Evolutionary conservation across 2,329 filamentous ascomycete genomes (phyloP).

Genomic region (Fusarium irregulare): DNA sequence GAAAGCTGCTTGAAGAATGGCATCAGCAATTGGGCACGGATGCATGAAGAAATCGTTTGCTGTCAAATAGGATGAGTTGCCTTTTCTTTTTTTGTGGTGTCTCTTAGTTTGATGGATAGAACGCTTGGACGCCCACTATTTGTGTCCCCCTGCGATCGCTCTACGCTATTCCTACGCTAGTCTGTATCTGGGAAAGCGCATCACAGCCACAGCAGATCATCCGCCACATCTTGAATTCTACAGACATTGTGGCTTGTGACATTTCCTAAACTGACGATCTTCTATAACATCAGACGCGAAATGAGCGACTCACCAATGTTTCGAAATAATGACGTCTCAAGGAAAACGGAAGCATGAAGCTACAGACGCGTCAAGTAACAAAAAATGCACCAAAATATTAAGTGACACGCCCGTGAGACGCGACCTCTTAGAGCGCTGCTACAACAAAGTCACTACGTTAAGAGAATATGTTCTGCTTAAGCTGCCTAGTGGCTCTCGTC

Average conservation of each 20-base stretch:
- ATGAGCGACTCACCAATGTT: constrained; percentile 1
- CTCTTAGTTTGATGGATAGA: constrained; percentile 4
- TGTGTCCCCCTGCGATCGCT: constrained; percentile 24
- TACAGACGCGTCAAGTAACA: constrained; percentile 40
- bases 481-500: constrained; percentile 74
- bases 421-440: constrained; percentile 76
- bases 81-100: background rate
- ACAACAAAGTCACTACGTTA: constrained; percentile 72
- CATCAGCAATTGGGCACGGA: background rate
- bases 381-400: constrained; percentile 23
- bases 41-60: background rate
- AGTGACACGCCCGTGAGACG: constrained; percentile 56
- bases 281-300: constrained; percentile 19
- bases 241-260: constrained; percentile 2
- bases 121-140: constrained; percentile 13
- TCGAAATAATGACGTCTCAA: constrained; percentile 40
- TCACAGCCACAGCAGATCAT: constrained; percentile 16
- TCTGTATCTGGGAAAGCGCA: background rate
- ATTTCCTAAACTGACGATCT: background rate
- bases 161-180: background rate
- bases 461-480: constrained; percentile 75
- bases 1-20: background rate
- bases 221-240: constrained; percentile 27
- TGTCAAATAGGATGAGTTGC: constrained; percentile 5
- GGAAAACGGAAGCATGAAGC: constrained; percentile 46